A percentile compares a stretch with the other conserved stretches of the same genome.
These are phyloP conservation scores for Botrytis tulipae DNA, from an alignment of 2,329 filamentous ascomycete species.

Conservation along the genomic window DNA sequence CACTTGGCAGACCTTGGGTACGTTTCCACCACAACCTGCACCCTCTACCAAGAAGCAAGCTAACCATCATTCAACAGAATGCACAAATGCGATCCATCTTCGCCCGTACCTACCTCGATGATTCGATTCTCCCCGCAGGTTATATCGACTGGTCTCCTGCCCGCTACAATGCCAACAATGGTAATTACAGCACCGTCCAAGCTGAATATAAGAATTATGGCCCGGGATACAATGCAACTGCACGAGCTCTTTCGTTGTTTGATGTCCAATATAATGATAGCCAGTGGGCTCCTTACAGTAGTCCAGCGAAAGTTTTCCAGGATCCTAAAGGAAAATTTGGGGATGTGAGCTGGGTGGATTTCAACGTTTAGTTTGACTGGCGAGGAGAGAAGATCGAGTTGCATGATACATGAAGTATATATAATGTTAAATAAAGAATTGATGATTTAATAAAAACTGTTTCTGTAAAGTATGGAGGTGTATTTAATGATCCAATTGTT, in stretches of 20 bases:
- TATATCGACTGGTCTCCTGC: conserved; percentile 49
- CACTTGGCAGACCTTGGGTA: conserved; percentile 52
- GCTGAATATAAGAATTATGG: conserved; percentile 52
- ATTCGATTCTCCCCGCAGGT: conserved; percentile 47
- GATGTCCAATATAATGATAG: conserved; percentile 27
- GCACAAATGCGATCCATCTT: conserved; percentile 52
- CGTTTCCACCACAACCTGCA: not conserved
- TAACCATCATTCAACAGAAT: conserved; percentile 39
- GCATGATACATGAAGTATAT: not conserved
- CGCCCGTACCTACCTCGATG: conserved; percentile 49
- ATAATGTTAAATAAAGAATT: not conserved
- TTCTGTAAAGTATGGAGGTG: not conserved
- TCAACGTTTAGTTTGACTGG: conserved; percentile 19
- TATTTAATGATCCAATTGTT: not conserved
- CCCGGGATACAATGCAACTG: conserved; percentile 51
- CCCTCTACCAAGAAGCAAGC: not conserved
- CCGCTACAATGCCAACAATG: conserved; percentile 28
- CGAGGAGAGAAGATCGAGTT: not conserved
- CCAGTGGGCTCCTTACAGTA: conserved; percentile 26
- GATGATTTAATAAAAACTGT: not conserved
- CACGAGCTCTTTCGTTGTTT: conserved; percentile 33
- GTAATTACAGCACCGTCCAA: conserved; percentile 46
- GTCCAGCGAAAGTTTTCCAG: conserved; percentile 30
- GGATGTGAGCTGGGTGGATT: conserved; percentile 33
- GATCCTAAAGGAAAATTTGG: conserved; percentile 28